These are phyloP conservation scores for Russula griseocarnosa DNA, from an alignment of 768 basidiomycete species.

Conservation along the genomic window DNA sequence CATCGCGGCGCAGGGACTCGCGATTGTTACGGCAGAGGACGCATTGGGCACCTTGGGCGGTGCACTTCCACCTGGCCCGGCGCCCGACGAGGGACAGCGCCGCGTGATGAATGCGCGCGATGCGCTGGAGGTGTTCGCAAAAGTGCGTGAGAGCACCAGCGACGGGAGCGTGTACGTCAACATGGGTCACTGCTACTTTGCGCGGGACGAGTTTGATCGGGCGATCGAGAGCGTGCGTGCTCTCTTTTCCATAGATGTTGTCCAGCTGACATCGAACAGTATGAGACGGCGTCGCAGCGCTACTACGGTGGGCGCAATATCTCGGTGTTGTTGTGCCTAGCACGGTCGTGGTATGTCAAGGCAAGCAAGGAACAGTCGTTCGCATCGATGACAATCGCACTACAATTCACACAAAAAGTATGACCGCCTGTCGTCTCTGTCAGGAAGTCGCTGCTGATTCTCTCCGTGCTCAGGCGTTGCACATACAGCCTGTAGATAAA, in stretches of 20 bases:
- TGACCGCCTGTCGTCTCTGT: constrained; percentile 32
- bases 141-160: constrained; percentile 81
- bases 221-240: constrained; percentile 88
- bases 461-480: constrained; percentile 64
- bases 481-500: constrained; percentile 83
- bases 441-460: constrained; percentile 29
- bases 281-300: constrained; percentile 83
- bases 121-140: constrained; percentile 83
- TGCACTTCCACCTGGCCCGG: constrained; percentile 43
- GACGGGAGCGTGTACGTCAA: constrained; percentile 89
- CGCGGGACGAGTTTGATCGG: constrained; percentile 88
- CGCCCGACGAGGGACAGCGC: constrained; percentile 58
- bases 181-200: constrained; percentile 94
- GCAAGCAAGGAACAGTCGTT: constrained; percentile 87
- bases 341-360: constrained; percentile 92
- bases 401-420: constrained; percentile 79
- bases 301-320: constrained; percentile 73
- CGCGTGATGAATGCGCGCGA: constrained; percentile 75
- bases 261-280: constrained; percentile 45
- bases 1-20: constrained; percentile 91
- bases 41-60: constrained; percentile 68
- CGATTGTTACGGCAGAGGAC: constrained; percentile 92
- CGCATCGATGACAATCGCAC: constrained; percentile 73
- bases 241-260: not conserved
- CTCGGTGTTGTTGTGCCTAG: constrained; percentile 75